Percentiles rank a stretch among this genome's conserved stretches.
Evolutionary conservation across 106 monocot genomes (phyloP).

Genomic region (Dioscorea zingiberensis): DNA sequence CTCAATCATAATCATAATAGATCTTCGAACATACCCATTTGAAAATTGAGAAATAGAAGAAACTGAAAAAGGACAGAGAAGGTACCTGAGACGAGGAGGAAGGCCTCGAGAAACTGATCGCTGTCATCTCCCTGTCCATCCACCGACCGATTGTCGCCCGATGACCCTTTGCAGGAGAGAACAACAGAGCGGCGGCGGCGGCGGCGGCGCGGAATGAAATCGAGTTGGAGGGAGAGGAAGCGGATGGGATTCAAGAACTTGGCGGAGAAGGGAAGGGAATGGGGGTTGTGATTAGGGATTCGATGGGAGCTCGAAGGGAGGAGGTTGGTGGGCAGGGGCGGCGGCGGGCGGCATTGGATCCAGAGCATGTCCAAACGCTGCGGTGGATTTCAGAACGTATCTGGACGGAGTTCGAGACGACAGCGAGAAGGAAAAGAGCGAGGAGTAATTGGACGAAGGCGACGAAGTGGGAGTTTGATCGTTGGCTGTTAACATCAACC

Average conservation of each 20-base stretch:
- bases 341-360: not conserved
- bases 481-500: too few relatives aligned
- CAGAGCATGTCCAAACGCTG: not conserved
- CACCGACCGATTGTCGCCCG: not conserved
- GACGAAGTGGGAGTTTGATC: too few relatives aligned
- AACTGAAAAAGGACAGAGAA: too few relatives aligned
- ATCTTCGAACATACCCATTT: too few relatives aligned
- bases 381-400: not conserved
- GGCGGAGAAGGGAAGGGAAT: not conserved
- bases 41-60: too few relatives aligned
- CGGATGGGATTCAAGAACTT: too few relatives aligned
- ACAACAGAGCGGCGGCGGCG: too few relatives aligned
- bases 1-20: too few relatives aligned
- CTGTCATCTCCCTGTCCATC: conserved; percentile 3
- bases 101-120: conserved; percentile 42
- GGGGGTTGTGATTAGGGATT: not conserved
- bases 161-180: conserved; percentile 10
- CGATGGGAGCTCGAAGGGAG: not conserved
- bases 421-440: not conserved
- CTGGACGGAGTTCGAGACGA: not conserved
- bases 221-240: too few relatives aligned
- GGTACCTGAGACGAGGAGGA: conserved; percentile 46
- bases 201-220: too few relatives aligned
- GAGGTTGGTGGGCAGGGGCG: not conserved
- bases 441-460: too few relatives aligned